Percentiles rank a stretch among this genome's conserved stretches.
Evolutionary conservation across 257 asterid genomes (phyloP).

Genomic region (Catharanthus roseus): DNA sequence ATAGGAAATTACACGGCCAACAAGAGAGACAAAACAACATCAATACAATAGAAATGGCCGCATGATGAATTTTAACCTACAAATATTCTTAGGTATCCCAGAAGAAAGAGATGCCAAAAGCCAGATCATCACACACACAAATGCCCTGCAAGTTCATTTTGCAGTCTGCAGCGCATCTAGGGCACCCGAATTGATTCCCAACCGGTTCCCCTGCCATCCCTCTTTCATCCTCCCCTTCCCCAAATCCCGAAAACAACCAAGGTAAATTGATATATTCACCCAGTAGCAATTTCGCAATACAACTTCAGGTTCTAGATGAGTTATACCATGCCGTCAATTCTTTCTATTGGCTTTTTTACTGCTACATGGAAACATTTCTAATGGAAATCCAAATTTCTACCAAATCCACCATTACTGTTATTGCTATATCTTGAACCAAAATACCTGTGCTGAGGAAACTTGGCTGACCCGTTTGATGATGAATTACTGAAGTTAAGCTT

Average conservation of each 20-base stretch:
- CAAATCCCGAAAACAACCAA: neutral
- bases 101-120: neutral
- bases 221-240: neutral
- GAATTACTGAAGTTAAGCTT: constrained; percentile 30
- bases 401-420: constrained; percentile 29
- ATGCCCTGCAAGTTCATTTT: neutral
- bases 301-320: neutral
- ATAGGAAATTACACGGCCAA: neutral
- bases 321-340: neutral
- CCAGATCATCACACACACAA: neutral
- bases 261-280: neutral
- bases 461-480: constrained; percentile 28
- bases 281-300: neutral
- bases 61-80: neutral
- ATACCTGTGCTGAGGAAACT: constrained; percentile 31
- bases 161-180: neutral
- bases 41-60: neutral
- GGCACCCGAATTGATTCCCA: neutral
- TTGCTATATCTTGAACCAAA: constrained; percentile 48
- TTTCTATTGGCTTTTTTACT: neutral
- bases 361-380: neutral
- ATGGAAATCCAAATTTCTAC: constrained; percentile 37
- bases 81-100: neutral
- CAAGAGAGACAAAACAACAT: neutral
- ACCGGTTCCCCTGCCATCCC: neutral